phyloP scores from a whole-genome alignment of 2,329 filamentous ascomycete species.

The Fonsecaea erecta region DNA sequence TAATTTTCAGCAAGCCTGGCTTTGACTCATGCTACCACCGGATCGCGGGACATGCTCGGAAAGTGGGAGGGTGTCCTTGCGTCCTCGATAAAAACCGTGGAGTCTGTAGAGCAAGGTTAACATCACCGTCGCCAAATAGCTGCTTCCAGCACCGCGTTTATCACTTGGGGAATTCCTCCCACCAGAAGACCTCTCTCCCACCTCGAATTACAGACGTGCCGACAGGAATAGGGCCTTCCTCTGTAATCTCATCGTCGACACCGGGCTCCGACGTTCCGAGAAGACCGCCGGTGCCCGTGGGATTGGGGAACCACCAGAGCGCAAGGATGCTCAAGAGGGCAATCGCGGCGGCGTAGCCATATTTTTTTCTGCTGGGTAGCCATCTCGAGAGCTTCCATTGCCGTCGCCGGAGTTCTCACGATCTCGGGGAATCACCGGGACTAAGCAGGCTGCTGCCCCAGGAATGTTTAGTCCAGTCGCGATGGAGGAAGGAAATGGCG shows the following conservation, averaged over 20 bases:
- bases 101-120: slow-evolving; percentile 17
- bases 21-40: too few species aligned
- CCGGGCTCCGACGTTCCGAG: slow-evolving; percentile 2
- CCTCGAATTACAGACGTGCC: slow-evolving; percentile 29
- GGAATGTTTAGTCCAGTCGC: slow-evolving; percentile 22
- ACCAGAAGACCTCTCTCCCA: slow-evolving; percentile 38
- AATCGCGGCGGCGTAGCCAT: slow-evolving; percentile 22
- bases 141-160: neutral
- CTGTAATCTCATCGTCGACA: neutral
- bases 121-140: neutral
- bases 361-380: slow-evolving; percentile 27
- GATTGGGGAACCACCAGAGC: slow-evolving; percentile 19
- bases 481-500: slow-evolving; percentile 9
- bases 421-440: slow-evolving; percentile 17
- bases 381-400: slow-evolving; percentile 28
- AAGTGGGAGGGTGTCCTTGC: slow-evolving; percentile 29
- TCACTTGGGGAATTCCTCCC: slow-evolving; percentile 36
- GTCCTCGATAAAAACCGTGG: slow-evolving; percentile 30
- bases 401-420: slow-evolving; percentile 22
- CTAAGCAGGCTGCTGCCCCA: slow-evolving; percentile 24
- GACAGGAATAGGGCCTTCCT: slow-evolving; percentile 31
- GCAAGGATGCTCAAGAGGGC: slow-evolving; percentile 21
- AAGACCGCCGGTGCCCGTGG: neutral
- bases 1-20: too few species aligned
- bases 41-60: slow-evolving; percentile 31